Percentiles rank a stretch among this genome's conserved stretches.
Conservation (phyloP, 305 asterid species). For the Fraxinus platypoda region DNA sequence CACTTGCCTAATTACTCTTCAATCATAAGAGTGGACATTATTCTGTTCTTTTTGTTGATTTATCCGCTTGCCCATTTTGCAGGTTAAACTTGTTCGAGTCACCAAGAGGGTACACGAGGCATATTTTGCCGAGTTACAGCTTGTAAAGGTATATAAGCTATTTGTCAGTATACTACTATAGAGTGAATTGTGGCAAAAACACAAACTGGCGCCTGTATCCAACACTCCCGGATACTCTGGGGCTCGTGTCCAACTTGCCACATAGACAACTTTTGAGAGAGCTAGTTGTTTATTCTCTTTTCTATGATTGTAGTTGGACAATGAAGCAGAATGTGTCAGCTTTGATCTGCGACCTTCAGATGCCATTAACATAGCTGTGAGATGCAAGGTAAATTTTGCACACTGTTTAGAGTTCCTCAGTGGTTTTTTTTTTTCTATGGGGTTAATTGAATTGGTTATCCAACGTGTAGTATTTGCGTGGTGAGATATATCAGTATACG, state of each 20-base stretch:
- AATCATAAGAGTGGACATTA: not conserved
- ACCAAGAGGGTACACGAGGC: slow-evolving; percentile 96
- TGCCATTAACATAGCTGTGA: slow-evolving; percentile 90
- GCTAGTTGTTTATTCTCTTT: not conserved
- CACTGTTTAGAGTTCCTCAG: not conserved
- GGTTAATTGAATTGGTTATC: not conserved
- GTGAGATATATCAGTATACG: not conserved
- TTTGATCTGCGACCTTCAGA: slow-evolving; percentile 93
- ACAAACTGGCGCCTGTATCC: not conserved
- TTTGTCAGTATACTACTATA: not conserved
- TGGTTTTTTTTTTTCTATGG: not conserved
- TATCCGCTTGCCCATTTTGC: slow-evolving; percentile 18
- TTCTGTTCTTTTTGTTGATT: slow-evolving; percentile 1
- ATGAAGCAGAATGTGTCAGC: slow-evolving; percentile 62
- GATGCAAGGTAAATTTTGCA: slow-evolving; percentile 65
- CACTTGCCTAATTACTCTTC: not conserved
- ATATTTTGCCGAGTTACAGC: slow-evolving; percentile 77
- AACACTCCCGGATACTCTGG: not conserved
- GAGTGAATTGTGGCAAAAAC: not conserved
- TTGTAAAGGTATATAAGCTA: slow-evolving; percentile 53
- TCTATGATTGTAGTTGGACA: slow-evolving; percentile 46
- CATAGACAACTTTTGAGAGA: not conserved
- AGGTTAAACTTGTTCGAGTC: slow-evolving; percentile 89
- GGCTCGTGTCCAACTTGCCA: not conserved
- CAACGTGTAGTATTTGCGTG: not conserved